These are phyloP conservation scores for Aureobasidium sp. DNA, from an alignment of 2,329 filamentous ascomycete genomes.

Conservation along the genomic window DNA sequence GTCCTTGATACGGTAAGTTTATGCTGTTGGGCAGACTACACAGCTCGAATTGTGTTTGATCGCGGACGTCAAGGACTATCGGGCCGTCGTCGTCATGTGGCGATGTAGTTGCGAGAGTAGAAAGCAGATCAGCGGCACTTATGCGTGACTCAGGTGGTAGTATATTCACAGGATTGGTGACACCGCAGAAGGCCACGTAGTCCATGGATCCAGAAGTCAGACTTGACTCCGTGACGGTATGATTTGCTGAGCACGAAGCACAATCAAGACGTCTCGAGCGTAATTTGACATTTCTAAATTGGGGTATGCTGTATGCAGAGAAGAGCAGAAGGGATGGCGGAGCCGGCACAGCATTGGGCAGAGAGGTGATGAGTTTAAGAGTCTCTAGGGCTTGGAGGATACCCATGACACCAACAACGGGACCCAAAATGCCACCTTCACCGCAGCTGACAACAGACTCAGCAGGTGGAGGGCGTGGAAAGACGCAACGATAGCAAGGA, in stretches of 20 bases:
- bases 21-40: conserved; percentile 68
- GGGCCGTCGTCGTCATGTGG: conserved; percentile 15
- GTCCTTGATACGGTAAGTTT: conserved; percentile 61
- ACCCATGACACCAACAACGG: conserved; percentile 89
- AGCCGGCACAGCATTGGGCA: conserved; percentile 2
- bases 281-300: conserved; percentile 70
- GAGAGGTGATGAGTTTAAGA: conserved; percentile 65
- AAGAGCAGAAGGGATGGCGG: conserved; percentile 46
- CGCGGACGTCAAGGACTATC: conserved; percentile 66
- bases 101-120: not conserved
- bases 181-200: conserved; percentile 81
- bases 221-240: conserved; percentile 55
- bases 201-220: conserved; percentile 63
- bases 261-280: conserved; percentile 63
- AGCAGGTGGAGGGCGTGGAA: conserved; percentile 77
- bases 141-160: conserved; percentile 33
- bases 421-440: conserved; percentile 86
- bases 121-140: conserved; percentile 45
- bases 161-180: conserved; percentile 46
- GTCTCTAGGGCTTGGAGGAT: conserved; percentile 85
- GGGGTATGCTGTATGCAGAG: conserved; percentile 45
- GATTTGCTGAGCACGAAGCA: conserved; percentile 62
- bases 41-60: conserved; percentile 76
- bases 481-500: conserved; percentile 91
- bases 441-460: conserved; percentile 79